Evolutionary conservation across 768 basidiomycete species (phyloP), one percentile per base, ranked within the genome.

Genomic region (Erythrobasidium yunnanense): DNA sequence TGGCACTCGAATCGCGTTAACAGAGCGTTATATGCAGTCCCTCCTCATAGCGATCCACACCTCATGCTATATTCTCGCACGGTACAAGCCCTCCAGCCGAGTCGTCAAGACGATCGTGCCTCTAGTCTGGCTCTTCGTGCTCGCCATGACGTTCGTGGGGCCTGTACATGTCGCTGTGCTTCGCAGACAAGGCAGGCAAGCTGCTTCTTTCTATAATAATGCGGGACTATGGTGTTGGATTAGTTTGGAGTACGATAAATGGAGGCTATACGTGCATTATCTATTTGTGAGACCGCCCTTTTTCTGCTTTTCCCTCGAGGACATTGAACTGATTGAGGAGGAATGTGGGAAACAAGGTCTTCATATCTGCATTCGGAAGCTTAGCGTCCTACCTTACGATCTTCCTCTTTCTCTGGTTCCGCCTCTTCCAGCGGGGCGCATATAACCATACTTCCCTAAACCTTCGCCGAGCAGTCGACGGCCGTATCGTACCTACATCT

Each of bases 141-240:
- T 23, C 11, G 8, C 34, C 54, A 13, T 55, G 6, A 13, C 54
- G 7, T 8, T 27, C 13, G 23, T 55, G 18, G 27, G 54, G 8
- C 27, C 34, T 11, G 6, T 55, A 8, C 27, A 32, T 30, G 34
- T 55, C 8, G 13, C 17, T 30, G 8, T 13, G 23, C 34, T 38
- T 8, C 34, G 27, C 7, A 6, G 29, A 11, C 25, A 8, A 30
- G 29, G 29, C 13, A 20, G n/a, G 11, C 11, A 11, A 55, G 54
- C 54, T 13, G 27, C 11, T 15, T 11, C 27, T 6, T 55, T 55
- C 54, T 55, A 55, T 30, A 8, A 11, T 22, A 27, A n/a, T 55
- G 54, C 54, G 13, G 54, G 54, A 13, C 11, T 38, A 30, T 55
- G 54, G 54, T 55, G 54, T 30, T 55, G 54, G 54, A 30, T 55